Evolutionary conservation across 257 asterid species (phyloP), one percentile per base, ranked within the genome.

Genomic region (Galeopsis tetrahit): DNA sequence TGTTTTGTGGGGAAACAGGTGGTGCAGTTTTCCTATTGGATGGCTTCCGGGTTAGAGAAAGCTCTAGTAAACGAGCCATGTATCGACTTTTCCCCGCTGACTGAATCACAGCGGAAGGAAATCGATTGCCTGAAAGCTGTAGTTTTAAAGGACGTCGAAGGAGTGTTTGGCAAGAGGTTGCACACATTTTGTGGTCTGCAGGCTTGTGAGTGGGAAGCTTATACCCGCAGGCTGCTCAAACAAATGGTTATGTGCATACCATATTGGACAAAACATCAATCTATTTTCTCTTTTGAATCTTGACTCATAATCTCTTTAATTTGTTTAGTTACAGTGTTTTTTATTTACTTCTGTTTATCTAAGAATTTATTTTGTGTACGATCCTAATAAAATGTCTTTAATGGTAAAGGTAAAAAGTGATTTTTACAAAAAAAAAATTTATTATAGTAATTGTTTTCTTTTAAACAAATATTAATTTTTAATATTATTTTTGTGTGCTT

Each of bases 11-110:
- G 59, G 34, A 38, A 64, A 43, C 80, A 91, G 96, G 89, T 85
- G 76, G 87, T 84, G 61, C 92, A 84, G 67, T 87, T 83, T 80
- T 85, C 82, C 83, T 48, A 49, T 42, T 93, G 97, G 95, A 89
- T 75, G 81, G 78, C 32, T 2, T 63, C 68, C 1, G 78, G 74
- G 58, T 65, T 63, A 14, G 75, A 72, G 69, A 34, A 63, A 40
- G 61, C 49, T 7, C 78, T 84, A 62, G 69, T 11, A 6, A 63
- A 73, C 72, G 79, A 31, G 43, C n/a, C 73, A 17, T 57, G 79
- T 39, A 5, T 53, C 9, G 60, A 79, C 17, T 46, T 76, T 69
- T 70, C 53, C 39, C 75, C 78, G 7, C 59, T 83, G 11, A 82
- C 92, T 58, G 79, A 79, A 51, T 60, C 68, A 31, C 83, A 79